Evolutionary conservation across 2,329 filamentous ascomycete species (phyloP).

Genomic region (Ophiostoma fasciatum): DNA sequence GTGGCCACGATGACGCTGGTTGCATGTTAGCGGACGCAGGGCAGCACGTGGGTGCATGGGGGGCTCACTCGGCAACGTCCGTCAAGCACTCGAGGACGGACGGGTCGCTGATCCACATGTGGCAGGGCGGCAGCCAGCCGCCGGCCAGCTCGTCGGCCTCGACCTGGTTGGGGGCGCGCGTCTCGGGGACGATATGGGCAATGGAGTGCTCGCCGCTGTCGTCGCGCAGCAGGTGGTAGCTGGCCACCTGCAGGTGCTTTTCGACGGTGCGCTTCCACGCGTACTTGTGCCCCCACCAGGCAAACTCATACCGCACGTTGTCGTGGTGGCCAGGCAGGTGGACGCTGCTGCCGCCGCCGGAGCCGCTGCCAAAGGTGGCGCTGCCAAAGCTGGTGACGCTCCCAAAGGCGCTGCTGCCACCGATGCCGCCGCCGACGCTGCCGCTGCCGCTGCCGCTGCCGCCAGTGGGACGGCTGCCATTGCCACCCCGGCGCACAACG

Average conservation of each 20-base stretch:
- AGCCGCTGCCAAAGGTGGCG: neutral
- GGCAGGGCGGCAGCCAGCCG: conserved; percentile 81
- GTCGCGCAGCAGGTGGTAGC: conserved; percentile 65
- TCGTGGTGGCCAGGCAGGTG: too few species aligned
- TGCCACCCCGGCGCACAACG: conserved; percentile 50
- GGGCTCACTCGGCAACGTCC: conserved; percentile 70
- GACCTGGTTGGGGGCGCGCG: conserved; percentile 54
- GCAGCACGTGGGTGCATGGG: neutral
- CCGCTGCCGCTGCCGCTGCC: too few species aligned
- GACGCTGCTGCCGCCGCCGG: neutral
- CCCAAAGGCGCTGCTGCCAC: too few species aligned
- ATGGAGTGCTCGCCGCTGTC: conserved; percentile 43
- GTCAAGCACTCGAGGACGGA: conserved; percentile 52
- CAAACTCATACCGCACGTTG: conserved; percentile 69
- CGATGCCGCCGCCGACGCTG: too few species aligned
- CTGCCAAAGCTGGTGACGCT: neutral
- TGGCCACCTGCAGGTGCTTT: conserved; percentile 52
- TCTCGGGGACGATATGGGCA: conserved; percentile 75
- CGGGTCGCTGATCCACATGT: conserved; percentile 76
- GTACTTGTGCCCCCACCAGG: conserved; percentile 84
- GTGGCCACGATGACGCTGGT: conserved; percentile 72
- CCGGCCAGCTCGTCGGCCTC: conserved; percentile 61
- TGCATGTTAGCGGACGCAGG: conserved; percentile 17
- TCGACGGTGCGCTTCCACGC: conserved; percentile 64
- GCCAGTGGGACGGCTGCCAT: too few species aligned